Base-by-base conservation (phyloP, 768 basidiomycete species). In the Paxillus ammoniavirescens region DNA sequence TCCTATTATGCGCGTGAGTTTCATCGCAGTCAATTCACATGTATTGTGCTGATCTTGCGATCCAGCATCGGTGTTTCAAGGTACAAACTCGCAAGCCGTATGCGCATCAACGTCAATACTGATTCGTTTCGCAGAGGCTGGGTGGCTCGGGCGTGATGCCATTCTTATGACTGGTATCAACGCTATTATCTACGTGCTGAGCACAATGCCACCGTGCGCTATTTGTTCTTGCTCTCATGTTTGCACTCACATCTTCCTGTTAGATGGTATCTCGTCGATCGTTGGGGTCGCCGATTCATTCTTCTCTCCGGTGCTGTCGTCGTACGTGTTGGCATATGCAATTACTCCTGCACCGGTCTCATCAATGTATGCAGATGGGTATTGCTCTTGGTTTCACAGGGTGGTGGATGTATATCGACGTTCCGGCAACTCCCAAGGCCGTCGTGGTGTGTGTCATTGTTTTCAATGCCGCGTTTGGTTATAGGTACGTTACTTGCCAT, bases 101-200 rank as follows among this genome's bases (percentile, higher is more conserved):
- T 36, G 6, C 3, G 7, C 15, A 2, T 15, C 21, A 28, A 42
- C 1, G 23, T 30, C 31, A 35, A 9, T 30, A 36, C 48, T 65
- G 52, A 64, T 45, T 53, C 37, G 46, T 52, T 55, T 31, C 40
- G 31, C 66, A 94, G 92, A 87, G 78, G 95, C 95, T 49, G 95
- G 95, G 52, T 98, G 94, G 93, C 79, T 94, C 49, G 95, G 95
- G 13, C 81, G 95, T 38, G 84, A 95, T 63, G 95, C 95, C 12
- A 82, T 98, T 56, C 77, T 98, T 23, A 98, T 98, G 95, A 92
- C 94, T 12, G 95, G 94, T 2, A 89, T 97, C 65, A 98, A 97
- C 63, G 83, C 88, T 7, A 75, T 90, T 50, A 86, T 93, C 55
- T 93, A 93, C 59, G 64, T 91, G 21, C 72, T 89, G 12, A 87